A percentile compares a stretch with the other conserved stretches of the same genome.
Conservation (phyloP, 371 early-diverging fungal species). For the Mycotypha africana region DNA sequence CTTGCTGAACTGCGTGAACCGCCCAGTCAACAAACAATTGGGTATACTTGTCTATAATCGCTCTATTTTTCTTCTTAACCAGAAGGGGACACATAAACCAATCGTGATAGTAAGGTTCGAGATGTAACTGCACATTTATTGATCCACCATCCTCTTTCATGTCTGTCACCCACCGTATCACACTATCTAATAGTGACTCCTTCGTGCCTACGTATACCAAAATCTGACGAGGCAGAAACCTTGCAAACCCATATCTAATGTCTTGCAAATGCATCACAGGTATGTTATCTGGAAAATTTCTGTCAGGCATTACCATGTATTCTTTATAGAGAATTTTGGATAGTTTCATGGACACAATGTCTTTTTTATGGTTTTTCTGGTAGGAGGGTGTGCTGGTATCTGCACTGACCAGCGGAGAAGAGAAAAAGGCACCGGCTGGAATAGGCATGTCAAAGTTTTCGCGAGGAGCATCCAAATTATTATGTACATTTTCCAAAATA, state of each 20-base stretch:
- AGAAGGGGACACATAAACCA: slow-evolving; percentile 39
- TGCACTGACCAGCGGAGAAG: slow-evolving; percentile 28
- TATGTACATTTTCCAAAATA: slow-evolving; percentile 2
- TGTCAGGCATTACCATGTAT: slow-evolving; percentile 19
- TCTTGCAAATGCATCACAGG: slow-evolving; percentile 21
- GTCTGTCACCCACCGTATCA: slow-evolving; percentile 12
- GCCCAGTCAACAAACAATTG: slow-evolving; percentile 22
- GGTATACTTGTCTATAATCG: slow-evolving; percentile 21
- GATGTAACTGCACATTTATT: slow-evolving; percentile 14
- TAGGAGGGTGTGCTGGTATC: slow-evolving; percentile 25
- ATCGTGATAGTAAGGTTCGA: slow-evolving; percentile 31
- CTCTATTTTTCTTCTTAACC: slow-evolving; percentile 25
- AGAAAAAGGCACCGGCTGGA: slow-evolving; percentile 27
- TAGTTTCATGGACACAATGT: slow-evolving; percentile 19
- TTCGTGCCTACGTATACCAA: slow-evolving; percentile 32
- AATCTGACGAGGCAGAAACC: slow-evolving; percentile 24
- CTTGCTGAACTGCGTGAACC: slow-evolving; percentile 12
- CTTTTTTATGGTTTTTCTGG: slow-evolving; percentile 20
- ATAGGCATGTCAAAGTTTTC: slow-evolving; percentile 19
- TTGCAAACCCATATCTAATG: slow-evolving; percentile 16
- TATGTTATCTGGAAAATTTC: slow-evolving; percentile 14
- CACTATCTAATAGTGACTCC: slow-evolving; percentile 37
- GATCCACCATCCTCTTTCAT: slow-evolving; percentile 18
- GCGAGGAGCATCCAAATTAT: slow-evolving; percentile 14
- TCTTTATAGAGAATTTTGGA: slow-evolving; percentile 30